These are phyloP conservation scores for Podospora pseudopauciseta DNA, from an alignment of 495 filamentous ascomycete genomes.

Conservation along the genomic window DNA sequence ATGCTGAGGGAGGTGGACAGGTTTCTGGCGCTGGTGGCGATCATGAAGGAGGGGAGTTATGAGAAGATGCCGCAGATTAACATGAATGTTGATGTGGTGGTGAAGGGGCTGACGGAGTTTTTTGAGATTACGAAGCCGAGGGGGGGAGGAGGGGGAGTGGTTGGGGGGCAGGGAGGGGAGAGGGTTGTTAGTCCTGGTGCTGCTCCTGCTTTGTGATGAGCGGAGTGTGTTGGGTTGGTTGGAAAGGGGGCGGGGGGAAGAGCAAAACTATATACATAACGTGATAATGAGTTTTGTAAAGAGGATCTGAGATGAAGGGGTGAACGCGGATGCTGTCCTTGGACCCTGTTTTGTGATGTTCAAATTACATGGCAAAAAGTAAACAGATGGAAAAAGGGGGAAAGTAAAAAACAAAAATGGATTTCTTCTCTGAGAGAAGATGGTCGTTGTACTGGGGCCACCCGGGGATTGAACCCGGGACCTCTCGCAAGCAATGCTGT, in stretches of 20 bases:
- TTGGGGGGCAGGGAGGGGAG: background rate
- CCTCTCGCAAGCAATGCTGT: background rate
- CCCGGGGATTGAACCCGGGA: background rate
- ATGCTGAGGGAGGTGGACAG: conserved; percentile 90
- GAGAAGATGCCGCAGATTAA: conserved; percentile 57
- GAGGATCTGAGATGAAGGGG: too few relatives aligned
- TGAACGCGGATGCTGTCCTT: too few relatives aligned
- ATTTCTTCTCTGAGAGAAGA: background rate
- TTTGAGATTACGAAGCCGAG: conserved; percentile 55
- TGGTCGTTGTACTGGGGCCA: background rate
- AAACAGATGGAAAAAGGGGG: background rate
- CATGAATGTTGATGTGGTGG: conserved; percentile 55
- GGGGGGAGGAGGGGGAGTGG: conserved; percentile 15
- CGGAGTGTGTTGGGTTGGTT: background rate
- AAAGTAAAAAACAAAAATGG: background rate
- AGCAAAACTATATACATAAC: background rate
- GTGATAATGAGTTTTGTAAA: background rate
- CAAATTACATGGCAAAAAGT: too few relatives aligned
- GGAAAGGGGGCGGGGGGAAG: background rate
- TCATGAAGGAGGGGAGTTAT: conserved; percentile 64
- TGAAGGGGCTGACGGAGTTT: conserved; percentile 52
- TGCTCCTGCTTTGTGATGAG: background rate
- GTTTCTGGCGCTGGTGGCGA: conserved; percentile 72
- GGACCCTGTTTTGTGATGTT: too few relatives aligned
- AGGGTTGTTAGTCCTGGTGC: background rate